Evolutionary conservation across 2,329 filamentous ascomycete genomes (phyloP).

Genomic region (Claviceps africana): DNA sequence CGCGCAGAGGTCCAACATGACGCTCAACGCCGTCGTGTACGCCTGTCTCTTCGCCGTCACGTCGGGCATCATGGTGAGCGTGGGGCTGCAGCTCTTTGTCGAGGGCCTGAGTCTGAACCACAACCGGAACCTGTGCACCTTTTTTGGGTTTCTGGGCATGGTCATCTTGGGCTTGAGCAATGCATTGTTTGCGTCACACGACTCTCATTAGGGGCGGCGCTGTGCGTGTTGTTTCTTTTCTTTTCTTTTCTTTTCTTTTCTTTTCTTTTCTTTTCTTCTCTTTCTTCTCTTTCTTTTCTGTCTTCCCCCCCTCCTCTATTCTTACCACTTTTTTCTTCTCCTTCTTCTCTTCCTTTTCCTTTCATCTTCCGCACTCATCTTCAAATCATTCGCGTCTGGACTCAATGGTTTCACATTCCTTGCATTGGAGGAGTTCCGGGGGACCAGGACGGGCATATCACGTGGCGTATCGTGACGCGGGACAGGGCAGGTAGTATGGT

Average conservation of each 20-base stretch:
- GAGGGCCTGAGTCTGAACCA: slow-evolving; percentile 77
- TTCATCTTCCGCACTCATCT: too few relatives aligned
- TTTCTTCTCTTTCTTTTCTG: neutral
- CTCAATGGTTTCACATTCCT: too few relatives aligned
- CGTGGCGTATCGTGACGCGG: too few relatives aligned
- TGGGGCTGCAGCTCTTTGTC: slow-evolving; percentile 76
- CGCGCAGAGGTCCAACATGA: slow-evolving; percentile 36
- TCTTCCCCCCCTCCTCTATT: neutral
- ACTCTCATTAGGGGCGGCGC: neutral
- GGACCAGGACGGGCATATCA: too few relatives aligned
- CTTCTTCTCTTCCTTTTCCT: neutral
- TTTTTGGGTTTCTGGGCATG: slow-evolving; percentile 79
- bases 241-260: too few relatives aligned
- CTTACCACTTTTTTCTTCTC: neutral
- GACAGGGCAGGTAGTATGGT: too few relatives aligned
- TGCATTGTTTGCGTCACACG: slow-evolving; percentile 56
- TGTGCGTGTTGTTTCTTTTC: too few relatives aligned
- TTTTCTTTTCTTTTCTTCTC: neutral
- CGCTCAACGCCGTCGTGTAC: slow-evolving; percentile 47
- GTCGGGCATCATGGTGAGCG: slow-evolving; percentile 88
- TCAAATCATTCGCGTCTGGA: too few relatives aligned
- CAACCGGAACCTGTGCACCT: slow-evolving; percentile 60
- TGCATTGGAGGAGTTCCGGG: too few relatives aligned
- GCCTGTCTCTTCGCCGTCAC: slow-evolving; percentile 78
- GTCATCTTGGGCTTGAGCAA: slow-evolving; percentile 71